Percentiles rank a stretch among this genome's conserved stretches.
Evolutionary conservation across 495 filamentous ascomycete genomes (phyloP).

Genomic region (Xanthoparmelia taractica): DNA sequence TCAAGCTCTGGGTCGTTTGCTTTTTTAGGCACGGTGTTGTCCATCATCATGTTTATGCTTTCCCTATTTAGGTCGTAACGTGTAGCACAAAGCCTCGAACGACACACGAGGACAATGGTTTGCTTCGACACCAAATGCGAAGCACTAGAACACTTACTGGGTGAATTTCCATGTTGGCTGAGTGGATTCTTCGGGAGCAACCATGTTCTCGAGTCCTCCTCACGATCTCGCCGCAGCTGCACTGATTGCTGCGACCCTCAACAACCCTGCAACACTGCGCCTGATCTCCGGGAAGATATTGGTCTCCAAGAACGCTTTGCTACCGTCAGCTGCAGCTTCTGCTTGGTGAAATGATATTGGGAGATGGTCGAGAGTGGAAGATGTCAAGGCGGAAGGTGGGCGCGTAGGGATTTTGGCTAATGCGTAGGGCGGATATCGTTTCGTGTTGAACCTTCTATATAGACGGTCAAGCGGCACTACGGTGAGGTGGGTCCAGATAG

Average conservation of each 20-base stretch:
- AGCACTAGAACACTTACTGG: slow-evolving; percentile 67
- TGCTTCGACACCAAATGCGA: neutral
- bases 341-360: neutral
- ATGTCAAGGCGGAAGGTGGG: slow-evolving; percentile 7
- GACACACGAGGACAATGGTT: neutral
- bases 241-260: neutral
- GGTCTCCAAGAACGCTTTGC: neutral
- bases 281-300: neutral
- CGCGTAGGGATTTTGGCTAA: slow-evolving; percentile 7
- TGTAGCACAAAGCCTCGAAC: neutral
- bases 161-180: slow-evolving; percentile 99
- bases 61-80: neutral
- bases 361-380: neutral
- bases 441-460: neutral
- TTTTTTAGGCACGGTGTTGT: slow-evolving; percentile 1
- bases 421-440: neutral
- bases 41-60: neutral
- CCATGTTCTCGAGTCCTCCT: slow-evolving; percentile 59
- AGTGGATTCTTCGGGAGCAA: slow-evolving; percentile 78
- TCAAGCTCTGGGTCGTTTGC: neutral
- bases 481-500: neutral
- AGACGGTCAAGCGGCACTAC: neutral
- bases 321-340: neutral
- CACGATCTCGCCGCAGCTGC: slow-evolving; percentile 21
- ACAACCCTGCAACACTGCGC: neutral